phyloP scores from a whole-genome alignment of 1,284 basidiomycete species.

The Cutaneotrichosporon sp. region DNA sequence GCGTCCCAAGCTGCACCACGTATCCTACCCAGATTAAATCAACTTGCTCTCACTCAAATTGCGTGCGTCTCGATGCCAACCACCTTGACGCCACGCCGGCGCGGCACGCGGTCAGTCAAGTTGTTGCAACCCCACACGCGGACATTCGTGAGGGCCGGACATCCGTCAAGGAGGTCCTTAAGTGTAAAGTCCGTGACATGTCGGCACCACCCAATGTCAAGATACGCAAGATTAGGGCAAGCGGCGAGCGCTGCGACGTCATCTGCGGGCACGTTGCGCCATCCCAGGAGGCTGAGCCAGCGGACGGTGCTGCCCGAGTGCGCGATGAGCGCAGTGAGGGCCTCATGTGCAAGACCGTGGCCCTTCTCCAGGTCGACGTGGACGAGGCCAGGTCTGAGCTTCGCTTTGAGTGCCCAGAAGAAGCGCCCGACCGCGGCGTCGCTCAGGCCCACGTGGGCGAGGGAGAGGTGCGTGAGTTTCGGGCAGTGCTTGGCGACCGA shows the following conservation, averaged over 20 bases:
- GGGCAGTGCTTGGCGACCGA: constrained; percentile 62
- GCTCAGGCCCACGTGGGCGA: constrained; percentile 66
- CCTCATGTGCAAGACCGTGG: constrained; percentile 59
- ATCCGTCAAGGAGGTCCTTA: constrained; percentile 65
- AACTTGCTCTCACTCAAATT: constrained; percentile 21
- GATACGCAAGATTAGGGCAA: constrained; percentile 59
- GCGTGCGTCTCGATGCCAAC: constrained; percentile 54
- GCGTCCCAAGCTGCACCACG: too few relatives aligned
- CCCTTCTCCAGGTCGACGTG: constrained; percentile 63
- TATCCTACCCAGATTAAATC: too few relatives aligned
- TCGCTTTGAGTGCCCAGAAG: constrained; percentile 57
- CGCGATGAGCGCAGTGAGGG: constrained; percentile 65
- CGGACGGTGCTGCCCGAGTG: constrained; percentile 69
- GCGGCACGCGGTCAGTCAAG: constrained; percentile 49
- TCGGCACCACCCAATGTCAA: constrained; percentile 88
- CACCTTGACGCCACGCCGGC: constrained; percentile 51
- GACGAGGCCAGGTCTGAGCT: constrained; percentile 52
- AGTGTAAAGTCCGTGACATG: constrained; percentile 79
- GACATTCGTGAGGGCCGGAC: constrained; percentile 40
- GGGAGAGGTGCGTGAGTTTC: constrained; percentile 60
- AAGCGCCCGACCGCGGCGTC: constrained; percentile 68
- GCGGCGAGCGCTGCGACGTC: constrained; percentile 60
- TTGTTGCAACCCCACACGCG: constrained; percentile 53
- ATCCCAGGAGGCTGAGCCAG: constrained; percentile 72
- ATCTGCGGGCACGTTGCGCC: constrained; percentile 64